These are phyloP conservation scores for Mycoemilia scoparia DNA, from an alignment of 192 early-diverging fungal species.

Conservation along the genomic window DNA sequence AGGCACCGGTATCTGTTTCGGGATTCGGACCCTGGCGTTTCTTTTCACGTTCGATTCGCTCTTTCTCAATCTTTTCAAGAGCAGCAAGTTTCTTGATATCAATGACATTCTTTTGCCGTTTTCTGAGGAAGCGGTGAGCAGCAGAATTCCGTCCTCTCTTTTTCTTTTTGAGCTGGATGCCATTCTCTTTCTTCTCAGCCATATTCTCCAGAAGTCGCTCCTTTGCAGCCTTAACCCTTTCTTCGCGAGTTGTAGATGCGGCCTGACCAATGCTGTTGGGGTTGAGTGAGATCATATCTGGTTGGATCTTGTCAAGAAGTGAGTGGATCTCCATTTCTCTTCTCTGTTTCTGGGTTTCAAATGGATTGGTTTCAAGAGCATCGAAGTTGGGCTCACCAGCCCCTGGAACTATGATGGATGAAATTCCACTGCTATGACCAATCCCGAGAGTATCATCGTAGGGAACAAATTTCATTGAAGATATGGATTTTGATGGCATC, in stretches of 20 bases:
- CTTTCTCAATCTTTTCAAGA: slow-evolving; percentile 12
- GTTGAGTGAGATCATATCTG: slow-evolving; percentile 81
- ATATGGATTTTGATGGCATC: slow-evolving; percentile 30
- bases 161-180: slow-evolving; percentile 18
- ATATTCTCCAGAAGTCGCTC: slow-evolving; percentile 8
- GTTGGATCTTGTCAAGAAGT: slow-evolving; percentile 84
- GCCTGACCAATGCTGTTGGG: slow-evolving; percentile 59
- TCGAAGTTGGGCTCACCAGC: slow-evolving; percentile 98
- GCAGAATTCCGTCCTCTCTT: slow-evolving; percentile 38
- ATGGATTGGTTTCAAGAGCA: slow-evolving; percentile 78
- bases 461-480: slow-evolving; percentile 61
- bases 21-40: slow-evolving; percentile 13
- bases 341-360: slow-evolving; percentile 73
- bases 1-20: slow-evolving; percentile 15
- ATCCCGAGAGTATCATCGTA: slow-evolving; percentile 89
- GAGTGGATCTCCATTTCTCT: slow-evolving; percentile 73
- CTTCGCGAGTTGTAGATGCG: slow-evolving; percentile 6
- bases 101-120: slow-evolving; percentile 64
- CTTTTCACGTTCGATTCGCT: slow-evolving; percentile 4
- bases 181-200: slow-evolving; percentile 13
- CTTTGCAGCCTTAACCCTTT: slow-evolving; percentile 2
- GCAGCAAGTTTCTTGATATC: slow-evolving; percentile 38
- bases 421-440: slow-evolving; percentile 61
- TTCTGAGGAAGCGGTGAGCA: slow-evolving; percentile 52
- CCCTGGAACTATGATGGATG: slow-evolving; percentile 69